Base-by-base conservation (phyloP, 2,329 filamentous ascomycete genomes). In the Colletotrichum sp. region DNA sequence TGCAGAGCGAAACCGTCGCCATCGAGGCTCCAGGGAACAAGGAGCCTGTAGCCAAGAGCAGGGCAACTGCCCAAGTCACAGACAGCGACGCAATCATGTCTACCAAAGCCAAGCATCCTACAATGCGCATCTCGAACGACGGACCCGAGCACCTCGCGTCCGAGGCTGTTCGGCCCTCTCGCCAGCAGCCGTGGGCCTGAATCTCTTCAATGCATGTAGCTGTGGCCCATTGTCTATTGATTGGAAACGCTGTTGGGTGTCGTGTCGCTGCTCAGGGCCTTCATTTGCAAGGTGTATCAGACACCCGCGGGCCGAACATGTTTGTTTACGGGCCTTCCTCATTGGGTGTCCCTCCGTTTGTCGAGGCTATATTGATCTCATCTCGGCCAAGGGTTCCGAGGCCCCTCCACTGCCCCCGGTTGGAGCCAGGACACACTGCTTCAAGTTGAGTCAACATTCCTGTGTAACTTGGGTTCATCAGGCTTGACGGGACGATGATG, bases 291-390 rank as follows among this genome's bases (percentile, higher is more conserved):
- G 47, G 29, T 66, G 43, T 55, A 55, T 7, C 31, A 66, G 21
- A 66, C 47, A n/a, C 34, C 24, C 47, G 47, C 43, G 47, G 27
- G n/a, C 43, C 29, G 47, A 51, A 59, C 65, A 59, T 29, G 34
- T 34, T 33, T 66, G 57, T 54, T 21, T 70, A 59, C 29, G 34
- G 34, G 34, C 59, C 62, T 57, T 71, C 51, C 62, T 16, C 29
- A 66, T 73, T 24, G n/a, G 62, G 55, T 16, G 6, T 9, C 21
- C 12, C 33, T 51, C 71, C 61, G 67, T 38, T 34, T 43, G 38
- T 62, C 59, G 59, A 66, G 62, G 31, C 61, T 66, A 66, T 66
- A 66, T 66, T 71, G 71, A 29, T 43, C 57, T 73, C 71, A 73
- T 66, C 68, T 73, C 55, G 62, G 67, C 55, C 31, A 61, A 47